Base-by-base conservation (phyloP, 75 land plant species). In the Pinus taeda region DNA sequence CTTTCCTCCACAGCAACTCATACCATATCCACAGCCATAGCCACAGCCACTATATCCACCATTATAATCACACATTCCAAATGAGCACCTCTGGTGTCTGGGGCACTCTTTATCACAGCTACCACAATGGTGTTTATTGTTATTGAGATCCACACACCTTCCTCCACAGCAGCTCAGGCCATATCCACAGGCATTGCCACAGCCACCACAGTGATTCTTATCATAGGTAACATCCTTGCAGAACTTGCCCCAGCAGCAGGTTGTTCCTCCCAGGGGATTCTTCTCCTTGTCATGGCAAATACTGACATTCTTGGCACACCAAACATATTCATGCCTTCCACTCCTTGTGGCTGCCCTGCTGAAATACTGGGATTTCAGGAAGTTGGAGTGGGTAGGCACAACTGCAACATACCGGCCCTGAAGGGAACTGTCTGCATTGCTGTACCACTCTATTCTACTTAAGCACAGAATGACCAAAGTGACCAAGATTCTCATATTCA, bases 111-210 rank as follows among this genome's bases (percentile, higher is more conserved):
- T 58, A 11, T 76, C 65, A 57, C 85, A 83, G 13, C 62, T 26
- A 11, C 85, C 85, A 42, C 85, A 83, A 55, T 83, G 84, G 18
- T 42, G 21, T 33, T 56, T 57, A 65, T 81, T 78, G 17, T n/a
- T 74, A 2, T 57, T 64, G 45, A 83, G 76, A 70, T 83, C 78
- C 11, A 81, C 84, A 74, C 85, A 83, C 58, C 36, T 26, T 15
- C 85, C 83, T 22, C 79, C 85, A 55, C 85, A 83, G 79, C 85
- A 83, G 42, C 21, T 57, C 21, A 76, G 57, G 5, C 74, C 84
- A 72, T 75, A 76, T 20, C 57, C 71, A 70, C 85, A 81, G 30
- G 24, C 22, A 6, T 58, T 17, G 9, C 83, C 82, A 75, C 85
- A 83, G 22, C 55, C 70, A 4, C 85, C 85, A 37, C 85, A 83